Evolutionary conservation across 257 asterid genomes (phyloP).

Genomic region (Nicotiana benthamiana): DNA sequence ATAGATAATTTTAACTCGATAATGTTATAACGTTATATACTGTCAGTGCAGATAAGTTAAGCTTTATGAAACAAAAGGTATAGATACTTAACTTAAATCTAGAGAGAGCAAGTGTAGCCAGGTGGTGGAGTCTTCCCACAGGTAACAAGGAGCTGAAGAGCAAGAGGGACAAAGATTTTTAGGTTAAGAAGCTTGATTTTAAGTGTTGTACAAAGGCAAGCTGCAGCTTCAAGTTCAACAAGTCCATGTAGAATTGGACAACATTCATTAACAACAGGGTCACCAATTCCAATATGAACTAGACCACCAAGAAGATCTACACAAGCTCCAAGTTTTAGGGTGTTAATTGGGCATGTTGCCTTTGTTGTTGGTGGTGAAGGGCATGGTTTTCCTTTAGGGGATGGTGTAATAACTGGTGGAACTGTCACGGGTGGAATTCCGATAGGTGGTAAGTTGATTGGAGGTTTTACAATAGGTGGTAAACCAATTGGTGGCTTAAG

Average conservation of each 20-base stretch:
- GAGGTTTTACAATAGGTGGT: conserved; percentile 19
- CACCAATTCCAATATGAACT: conserved; percentile 62
- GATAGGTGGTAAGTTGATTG: conserved; percentile 8
- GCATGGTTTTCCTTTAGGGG: conserved; percentile 15
- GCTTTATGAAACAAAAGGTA: too few species aligned
- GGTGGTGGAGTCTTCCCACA: conserved; percentile 89
- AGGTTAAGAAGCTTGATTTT: conserved; percentile 60
- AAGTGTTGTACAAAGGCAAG: conserved; percentile 62
- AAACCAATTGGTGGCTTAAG: conserved; percentile 10
- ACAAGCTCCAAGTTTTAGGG: conserved; percentile 75
- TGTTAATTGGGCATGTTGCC: conserved; percentile 58
- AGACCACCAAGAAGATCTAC: conserved; percentile 74
- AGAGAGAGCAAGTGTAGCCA: conserved; percentile 80
- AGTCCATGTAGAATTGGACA: conserved; percentile 71
- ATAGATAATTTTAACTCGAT: too few species aligned
- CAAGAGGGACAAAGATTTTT: conserved; percentile 58
- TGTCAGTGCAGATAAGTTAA: too few species aligned
- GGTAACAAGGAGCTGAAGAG: conserved; percentile 66
- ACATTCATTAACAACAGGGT: conserved; percentile 60
- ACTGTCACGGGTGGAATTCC: conserved; percentile 5
- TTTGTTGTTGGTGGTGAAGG: conserved; percentile 18
- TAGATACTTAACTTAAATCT: conserved; percentile 14
- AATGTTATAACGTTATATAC: too few species aligned
- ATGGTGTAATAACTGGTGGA: conserved; percentile 15
- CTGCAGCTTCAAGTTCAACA: conserved; percentile 66